A percentile compares a stretch with the other conserved stretches of the same genome.
Conservation (phyloP, 345 rosid species). For the Rubroshorea leprosula region DNA sequence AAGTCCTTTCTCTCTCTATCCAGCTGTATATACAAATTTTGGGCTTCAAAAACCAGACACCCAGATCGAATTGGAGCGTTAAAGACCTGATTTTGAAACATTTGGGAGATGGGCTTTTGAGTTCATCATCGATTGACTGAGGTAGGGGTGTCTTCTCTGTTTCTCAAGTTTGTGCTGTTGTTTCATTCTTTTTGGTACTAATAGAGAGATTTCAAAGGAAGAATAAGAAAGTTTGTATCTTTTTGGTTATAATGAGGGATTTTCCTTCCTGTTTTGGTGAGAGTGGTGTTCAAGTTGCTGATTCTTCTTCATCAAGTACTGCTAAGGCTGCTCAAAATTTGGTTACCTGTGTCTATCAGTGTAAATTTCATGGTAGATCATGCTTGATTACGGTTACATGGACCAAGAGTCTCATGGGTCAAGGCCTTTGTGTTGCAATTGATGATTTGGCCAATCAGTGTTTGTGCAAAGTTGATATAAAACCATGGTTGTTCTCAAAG, state of each 20-base stretch:
- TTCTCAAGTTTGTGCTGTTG: neutral
- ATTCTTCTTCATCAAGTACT: slow-evolving; percentile 58
- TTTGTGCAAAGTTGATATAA: slow-evolving; percentile 76
- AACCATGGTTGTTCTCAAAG: slow-evolving; percentile 84
- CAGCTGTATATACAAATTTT: neutral
- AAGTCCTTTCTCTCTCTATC: slow-evolving; percentile 5
- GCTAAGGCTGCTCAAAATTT: slow-evolving; percentile 65
- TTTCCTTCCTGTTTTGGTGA: slow-evolving; percentile 97
- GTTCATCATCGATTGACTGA: slow-evolving; percentile 20
- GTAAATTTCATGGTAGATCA: slow-evolving; percentile 48
- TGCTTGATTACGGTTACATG: slow-evolving; percentile 74
- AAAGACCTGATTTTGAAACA: slow-evolving; percentile 24
- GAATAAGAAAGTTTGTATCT: slow-evolving; percentile 1
- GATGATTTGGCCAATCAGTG: slow-evolving; percentile 60
- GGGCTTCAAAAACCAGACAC: slow-evolving; percentile 11
- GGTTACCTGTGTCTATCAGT: slow-evolving; percentile 75
- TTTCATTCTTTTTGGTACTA: neutral
- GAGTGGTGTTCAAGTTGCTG: slow-evolving; percentile 90
- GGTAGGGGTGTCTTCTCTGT: slow-evolving; percentile 20
- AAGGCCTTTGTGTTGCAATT: slow-evolving; percentile 61
- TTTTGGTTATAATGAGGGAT: slow-evolving; percentile 56
- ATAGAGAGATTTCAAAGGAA: neutral
- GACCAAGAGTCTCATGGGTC: slow-evolving; percentile 85
- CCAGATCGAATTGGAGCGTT: slow-evolving; percentile 23
- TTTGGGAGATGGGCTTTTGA: slow-evolving; percentile 31